These are phyloP conservation scores for Phellopilus nigrolimitatus DNA, from an alignment of 1,284 basidiomycete species.

Conservation along the genomic window DNA sequence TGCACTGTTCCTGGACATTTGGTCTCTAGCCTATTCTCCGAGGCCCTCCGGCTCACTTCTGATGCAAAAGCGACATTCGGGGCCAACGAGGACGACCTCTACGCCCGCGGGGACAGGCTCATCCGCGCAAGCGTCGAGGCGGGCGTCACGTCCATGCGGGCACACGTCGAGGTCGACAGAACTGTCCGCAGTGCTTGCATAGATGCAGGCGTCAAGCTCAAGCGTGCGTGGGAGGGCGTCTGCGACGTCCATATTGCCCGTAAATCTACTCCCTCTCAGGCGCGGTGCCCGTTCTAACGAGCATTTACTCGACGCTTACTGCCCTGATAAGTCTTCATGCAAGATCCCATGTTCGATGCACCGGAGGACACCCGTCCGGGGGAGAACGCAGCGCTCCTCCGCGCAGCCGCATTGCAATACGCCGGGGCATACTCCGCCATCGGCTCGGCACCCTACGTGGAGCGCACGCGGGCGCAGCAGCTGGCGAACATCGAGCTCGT, in stretches of 20 bases:
- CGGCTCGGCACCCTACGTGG: slow-evolving; percentile 63
- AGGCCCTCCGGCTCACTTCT: slow-evolving; percentile 50
- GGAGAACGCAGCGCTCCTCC: slow-evolving; percentile 42
- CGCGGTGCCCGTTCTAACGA: neutral
- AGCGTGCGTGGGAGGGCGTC: slow-evolving; percentile 37
- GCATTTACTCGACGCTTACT: neutral
- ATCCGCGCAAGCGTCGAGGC: slow-evolving; percentile 52
- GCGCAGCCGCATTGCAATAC: slow-evolving; percentile 30
- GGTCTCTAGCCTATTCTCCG: slow-evolving; percentile 43
- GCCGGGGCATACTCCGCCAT: slow-evolving; percentile 40
- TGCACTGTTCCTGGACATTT: neutral
- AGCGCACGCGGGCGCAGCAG: slow-evolving; percentile 42
- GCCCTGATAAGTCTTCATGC: slow-evolving; percentile 49
- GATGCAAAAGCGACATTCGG: slow-evolving; percentile 46
- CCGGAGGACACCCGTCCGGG: slow-evolving; percentile 33
- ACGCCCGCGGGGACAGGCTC: slow-evolving; percentile 46
- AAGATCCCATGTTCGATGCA: slow-evolving; percentile 50
- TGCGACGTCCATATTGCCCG: slow-evolving; percentile 57
- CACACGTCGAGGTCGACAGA: slow-evolving; percentile 60
- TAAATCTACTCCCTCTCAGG: slow-evolving; percentile 28
- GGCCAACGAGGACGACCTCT: slow-evolving; percentile 39
- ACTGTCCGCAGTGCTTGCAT: slow-evolving; percentile 48
- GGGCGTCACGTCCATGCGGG: slow-evolving; percentile 59
- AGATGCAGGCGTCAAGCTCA: slow-evolving; percentile 44
- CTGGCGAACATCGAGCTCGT: slow-evolving; percentile 51